Evolutionary conservation across 163 green algal species (phyloP).

Genomic region (Chlorella variabilis): DNA sequence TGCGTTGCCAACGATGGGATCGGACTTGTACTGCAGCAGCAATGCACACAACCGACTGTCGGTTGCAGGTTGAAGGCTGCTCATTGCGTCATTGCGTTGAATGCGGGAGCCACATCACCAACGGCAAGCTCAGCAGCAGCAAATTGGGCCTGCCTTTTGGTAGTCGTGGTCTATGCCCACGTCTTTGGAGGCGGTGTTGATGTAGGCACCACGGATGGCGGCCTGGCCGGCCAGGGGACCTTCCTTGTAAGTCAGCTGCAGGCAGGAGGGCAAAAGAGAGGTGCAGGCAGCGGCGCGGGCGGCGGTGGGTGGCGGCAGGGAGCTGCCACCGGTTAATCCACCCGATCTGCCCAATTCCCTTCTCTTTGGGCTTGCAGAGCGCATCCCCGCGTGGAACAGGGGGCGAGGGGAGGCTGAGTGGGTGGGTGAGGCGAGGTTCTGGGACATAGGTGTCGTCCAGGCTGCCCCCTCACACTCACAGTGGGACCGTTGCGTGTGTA

Average conservation of each 20-base stretch:
- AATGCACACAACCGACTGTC: no score
- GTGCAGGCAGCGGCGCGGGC: no score
- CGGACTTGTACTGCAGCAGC: not conserved
- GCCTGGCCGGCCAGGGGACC: conserved; percentile 11
- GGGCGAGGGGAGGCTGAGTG: no score
- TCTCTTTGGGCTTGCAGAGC: no score
- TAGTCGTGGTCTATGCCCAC: conserved; percentile 58
- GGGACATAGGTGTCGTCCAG: no score
- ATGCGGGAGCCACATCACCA: no score
- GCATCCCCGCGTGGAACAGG: no score
- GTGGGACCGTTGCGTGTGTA: conserved; percentile 26
- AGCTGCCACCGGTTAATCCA: no score
- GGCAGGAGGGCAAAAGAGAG: not conserved
- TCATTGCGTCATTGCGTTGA: no score
- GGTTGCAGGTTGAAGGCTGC: no score
- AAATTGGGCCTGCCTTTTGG: not conserved
- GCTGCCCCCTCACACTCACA: conserved; percentile 25
- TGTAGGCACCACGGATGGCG: conserved; percentile 67
- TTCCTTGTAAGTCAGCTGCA: conserved; percentile 20
- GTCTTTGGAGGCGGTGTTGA: conserved; percentile 70
- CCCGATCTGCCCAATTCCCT: no score
- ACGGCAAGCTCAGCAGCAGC: not conserved
- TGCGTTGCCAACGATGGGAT: conserved; percentile 6
- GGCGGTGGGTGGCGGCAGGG: not conserved
- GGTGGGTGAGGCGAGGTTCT: no score